A percentile compares a stretch with the other conserved stretches of the same genome.
These are phyloP conservation scores for Croton laevigatus DNA, from an alignment of 441 rosid genomes.

Conservation along the genomic window DNA sequence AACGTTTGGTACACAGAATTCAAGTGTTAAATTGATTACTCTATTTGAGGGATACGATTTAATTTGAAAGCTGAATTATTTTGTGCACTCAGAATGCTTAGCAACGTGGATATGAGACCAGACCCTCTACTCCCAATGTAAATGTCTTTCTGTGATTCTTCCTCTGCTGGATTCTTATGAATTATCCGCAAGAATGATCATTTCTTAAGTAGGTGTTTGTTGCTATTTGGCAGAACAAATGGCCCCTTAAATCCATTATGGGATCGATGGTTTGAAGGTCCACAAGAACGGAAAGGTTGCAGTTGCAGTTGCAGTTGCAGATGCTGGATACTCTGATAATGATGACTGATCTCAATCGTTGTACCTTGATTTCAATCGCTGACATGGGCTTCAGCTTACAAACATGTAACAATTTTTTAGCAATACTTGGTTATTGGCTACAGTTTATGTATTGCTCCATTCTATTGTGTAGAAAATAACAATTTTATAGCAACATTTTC, in stretches of 20 bases:
- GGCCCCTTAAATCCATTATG: conserved; percentile 61
- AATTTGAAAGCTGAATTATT: conserved; percentile 22
- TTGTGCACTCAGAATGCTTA: conserved; percentile 47
- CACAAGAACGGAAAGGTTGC: conserved; percentile 63
- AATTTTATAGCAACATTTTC: conserved; percentile 23
- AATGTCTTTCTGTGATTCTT: conserved; percentile 11
- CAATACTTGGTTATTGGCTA: neutral
- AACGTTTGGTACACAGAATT: neutral
- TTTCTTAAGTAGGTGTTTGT: neutral
- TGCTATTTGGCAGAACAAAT: conserved; percentile 45
- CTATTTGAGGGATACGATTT: neutral
- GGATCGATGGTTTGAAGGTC: conserved; percentile 92
- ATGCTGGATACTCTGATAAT: conserved; percentile 66
- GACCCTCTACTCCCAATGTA: conserved; percentile 80
- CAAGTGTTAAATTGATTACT: neutral
- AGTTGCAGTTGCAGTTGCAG: conserved; percentile 86
- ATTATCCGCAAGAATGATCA: neutral
- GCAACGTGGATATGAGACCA: conserved; percentile 53
- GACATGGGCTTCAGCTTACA: conserved; percentile 13
- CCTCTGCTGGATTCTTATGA: neutral
- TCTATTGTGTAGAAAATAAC: conserved; percentile 25
- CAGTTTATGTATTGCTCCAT: conserved; percentile 19
- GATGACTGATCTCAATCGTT: conserved; percentile 17
- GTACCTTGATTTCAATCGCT: conserved; percentile 6
- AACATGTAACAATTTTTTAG: conserved; percentile 8